A percentile compares a stretch with the other conserved stretches of the same genome.
phyloP scores from a whole-genome alignment of 1,284 basidiomycete species.

The Pyrrhoderma lamaoense region DNA sequence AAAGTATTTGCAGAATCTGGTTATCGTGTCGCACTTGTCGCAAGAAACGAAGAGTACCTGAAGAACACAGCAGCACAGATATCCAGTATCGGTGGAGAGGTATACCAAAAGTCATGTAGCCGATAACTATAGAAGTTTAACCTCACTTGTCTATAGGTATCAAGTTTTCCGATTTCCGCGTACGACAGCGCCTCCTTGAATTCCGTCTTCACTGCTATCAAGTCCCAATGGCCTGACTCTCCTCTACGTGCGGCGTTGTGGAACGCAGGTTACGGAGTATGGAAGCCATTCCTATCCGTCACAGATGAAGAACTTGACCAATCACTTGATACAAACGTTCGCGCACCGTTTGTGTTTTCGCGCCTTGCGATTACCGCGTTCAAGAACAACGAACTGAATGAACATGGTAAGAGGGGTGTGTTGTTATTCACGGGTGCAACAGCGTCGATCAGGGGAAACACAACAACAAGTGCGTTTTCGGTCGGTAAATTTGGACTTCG shows the following conservation, averaged over 20 bases:
- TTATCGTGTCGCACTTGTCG: constrained; percentile 27
- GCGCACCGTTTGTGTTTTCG: constrained; percentile 27
- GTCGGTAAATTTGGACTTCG: constrained; percentile 28
- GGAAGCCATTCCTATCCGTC: constrained; percentile 26
- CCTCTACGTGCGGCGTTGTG: constrained; percentile 24
- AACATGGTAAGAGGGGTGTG: constrained; percentile 24
- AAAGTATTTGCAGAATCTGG: constrained; percentile 20
- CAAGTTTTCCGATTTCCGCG: constrained; percentile 23
- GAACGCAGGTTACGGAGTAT: constrained; percentile 24
- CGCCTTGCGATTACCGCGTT: constrained; percentile 25
- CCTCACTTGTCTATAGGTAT: constrained; percentile 18
- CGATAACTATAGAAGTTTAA: neutral
- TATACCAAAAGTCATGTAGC: constrained; percentile 1
- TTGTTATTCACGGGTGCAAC: constrained; percentile 30
- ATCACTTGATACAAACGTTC: constrained; percentile 24
- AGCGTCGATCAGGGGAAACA: constrained; percentile 24
- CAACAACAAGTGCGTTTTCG: constrained; percentile 26
- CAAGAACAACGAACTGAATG: constrained; percentile 20
- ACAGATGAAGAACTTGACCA: constrained; percentile 20
- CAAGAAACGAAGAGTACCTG: constrained; percentile 24
- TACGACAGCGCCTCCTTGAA: constrained; percentile 22
- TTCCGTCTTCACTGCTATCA: constrained; percentile 23
- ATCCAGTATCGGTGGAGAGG: constrained; percentile 23
- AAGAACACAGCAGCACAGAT: constrained; percentile 21
- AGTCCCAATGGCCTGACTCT: constrained; percentile 23